Conservation (phyloP, 805 yeast species). For the Candida khao-thaluensis region DNA sequence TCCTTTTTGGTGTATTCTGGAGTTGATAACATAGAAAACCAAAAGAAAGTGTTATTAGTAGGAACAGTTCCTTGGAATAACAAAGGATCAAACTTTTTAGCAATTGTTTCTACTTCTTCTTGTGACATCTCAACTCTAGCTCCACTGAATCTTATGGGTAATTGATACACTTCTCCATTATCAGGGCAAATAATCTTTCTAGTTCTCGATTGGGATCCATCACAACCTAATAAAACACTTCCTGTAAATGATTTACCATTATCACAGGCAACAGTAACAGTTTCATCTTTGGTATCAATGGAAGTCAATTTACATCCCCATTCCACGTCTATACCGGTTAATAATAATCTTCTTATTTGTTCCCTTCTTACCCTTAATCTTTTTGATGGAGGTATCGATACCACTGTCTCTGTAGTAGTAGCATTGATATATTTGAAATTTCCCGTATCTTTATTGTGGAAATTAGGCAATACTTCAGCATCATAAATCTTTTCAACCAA, state of each 20-base stretch:
- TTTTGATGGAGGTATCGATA: conserved; percentile 28
- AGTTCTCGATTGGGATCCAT: conserved; percentile 24
- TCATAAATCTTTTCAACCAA: conserved; percentile 20
- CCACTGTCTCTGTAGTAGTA: conserved; percentile 22
- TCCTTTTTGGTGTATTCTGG: conserved; percentile 17
- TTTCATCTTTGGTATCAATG: conserved; percentile 11
- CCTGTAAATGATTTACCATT: conserved; percentile 19
- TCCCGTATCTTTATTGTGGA: conserved; percentile 26
- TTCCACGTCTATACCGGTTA: conserved; percentile 24
- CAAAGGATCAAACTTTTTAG: conserved; percentile 23
- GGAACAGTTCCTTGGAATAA: conserved; percentile 31
- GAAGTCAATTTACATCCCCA: conserved; percentile 23
- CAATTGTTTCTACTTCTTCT: conserved; percentile 18
- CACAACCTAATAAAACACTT: conserved; percentile 23
- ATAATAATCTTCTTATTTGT: conserved; percentile 22
- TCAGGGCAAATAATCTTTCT: conserved; percentile 20
- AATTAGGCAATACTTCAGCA: conserved; percentile 25
- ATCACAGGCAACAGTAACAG: conserved; percentile 15
- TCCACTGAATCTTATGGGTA: conserved; percentile 27
- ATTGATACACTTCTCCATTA: conserved; percentile 19
- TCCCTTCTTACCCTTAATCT: conserved; percentile 29
- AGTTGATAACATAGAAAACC: conserved; percentile 26
- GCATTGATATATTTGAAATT: conserved; percentile 28
- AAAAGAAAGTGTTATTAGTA: conserved; percentile 22
- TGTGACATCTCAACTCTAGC: conserved; percentile 22